phyloP scores from a whole-genome alignment of 1,284 basidiomycete genomes.

The Psilocybe mexicana region DNA sequence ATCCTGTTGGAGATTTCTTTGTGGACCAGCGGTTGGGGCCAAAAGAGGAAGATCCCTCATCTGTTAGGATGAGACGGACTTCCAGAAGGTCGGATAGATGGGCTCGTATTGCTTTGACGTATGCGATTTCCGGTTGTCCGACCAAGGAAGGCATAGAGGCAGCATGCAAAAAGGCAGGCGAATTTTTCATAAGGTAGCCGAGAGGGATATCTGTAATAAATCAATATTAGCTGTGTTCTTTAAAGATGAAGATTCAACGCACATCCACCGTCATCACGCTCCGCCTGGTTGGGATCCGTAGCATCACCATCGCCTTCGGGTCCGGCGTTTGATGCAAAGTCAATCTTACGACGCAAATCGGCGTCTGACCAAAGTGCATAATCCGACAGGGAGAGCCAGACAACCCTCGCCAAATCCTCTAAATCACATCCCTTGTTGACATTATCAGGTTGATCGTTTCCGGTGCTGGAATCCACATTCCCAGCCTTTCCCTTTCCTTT shows the following conservation, averaged over 20 bases:
- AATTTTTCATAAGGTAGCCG: slow-evolving; percentile 46
- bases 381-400: slow-evolving; percentile 64
- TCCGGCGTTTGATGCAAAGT: slow-evolving; percentile 22
- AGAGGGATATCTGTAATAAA: slow-evolving; percentile 55
- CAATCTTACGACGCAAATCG: slow-evolving; percentile 50
- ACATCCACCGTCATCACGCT: slow-evolving; percentile 42
- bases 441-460: not conserved
- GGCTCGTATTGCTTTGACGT: slow-evolving; percentile 56
- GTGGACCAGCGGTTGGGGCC: slow-evolving; percentile 1
- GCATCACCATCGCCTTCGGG: not conserved
- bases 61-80: slow-evolving; percentile 48
- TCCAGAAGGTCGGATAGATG: slow-evolving; percentile 50
- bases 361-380: slow-evolving; percentile 60
- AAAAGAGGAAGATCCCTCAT: not conserved
- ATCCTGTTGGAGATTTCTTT: slow-evolving; percentile 40
- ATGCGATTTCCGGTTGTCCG: slow-evolving; percentile 42
- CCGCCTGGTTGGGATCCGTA: not conserved
- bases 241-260: slow-evolving; percentile 43
- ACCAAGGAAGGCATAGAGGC: slow-evolving; percentile 17
- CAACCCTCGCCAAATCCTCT: slow-evolving; percentile 48
- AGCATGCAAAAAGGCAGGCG: slow-evolving; percentile 31
- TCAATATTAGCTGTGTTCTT: not conserved
- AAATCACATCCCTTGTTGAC: slow-evolving; percentile 9
- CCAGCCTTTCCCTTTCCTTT: not conserved
- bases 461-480: not conserved